Evolutionary conservation across 192 early-diverging fungal genomes (phyloP), one percentile per base, ranked within the genome.

Genomic region (Gamsiella multidivaricata): DNA sequence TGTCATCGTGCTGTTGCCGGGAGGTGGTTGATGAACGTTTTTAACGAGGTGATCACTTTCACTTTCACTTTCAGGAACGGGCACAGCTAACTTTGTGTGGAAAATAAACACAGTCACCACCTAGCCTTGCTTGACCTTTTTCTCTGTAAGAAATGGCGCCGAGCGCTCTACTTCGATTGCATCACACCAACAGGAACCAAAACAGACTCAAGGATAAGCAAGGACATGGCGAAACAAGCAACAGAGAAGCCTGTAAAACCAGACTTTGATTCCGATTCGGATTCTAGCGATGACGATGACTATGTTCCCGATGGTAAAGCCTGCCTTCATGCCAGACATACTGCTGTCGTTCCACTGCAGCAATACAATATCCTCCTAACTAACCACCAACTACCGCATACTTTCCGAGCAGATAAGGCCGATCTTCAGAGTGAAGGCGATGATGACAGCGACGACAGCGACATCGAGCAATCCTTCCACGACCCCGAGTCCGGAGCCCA

Each of bases 291-390:
- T 28, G 74, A 78, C 28, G 74, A 78, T 25, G 74, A 78, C 46
- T 78, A 78, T 23, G 60, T 69, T 12, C 74, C 74, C 49, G 66
- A 78, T 78, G 65, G 74, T 61, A 69, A 59, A n/a, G n/a, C n/a
- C n/a, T n/a, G 52, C 36, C 18, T 33, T 23, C 18, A 26, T 62
- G n/a, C n/a, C n/a, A n/a, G n/a, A n/a, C n/a, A n/a, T n/a, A n/a
- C n/a, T n/a, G n/a, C n/a, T n/a, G n/a, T n/a, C n/a, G n/a, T n/a
- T n/a, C n/a, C n/a, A n/a, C n/a, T n/a, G n/a, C n/a, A n/a, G n/a
- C n/a, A n/a, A n/a, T n/a, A n/a, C n/a, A n/a, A n/a, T n/a, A n/a
- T n/a, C n/a, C n/a, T n/a, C n/a, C n/a, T n/a, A n/a, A n/a, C n/a
- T n/a, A n/a, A n/a, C n/a, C n/a, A n/a, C n/a, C n/a, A n/a, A n/a